Base-by-base conservation (phyloP, 2,329 filamentous ascomycete genomes). In the Colletotrichum tropicicola region DNA sequence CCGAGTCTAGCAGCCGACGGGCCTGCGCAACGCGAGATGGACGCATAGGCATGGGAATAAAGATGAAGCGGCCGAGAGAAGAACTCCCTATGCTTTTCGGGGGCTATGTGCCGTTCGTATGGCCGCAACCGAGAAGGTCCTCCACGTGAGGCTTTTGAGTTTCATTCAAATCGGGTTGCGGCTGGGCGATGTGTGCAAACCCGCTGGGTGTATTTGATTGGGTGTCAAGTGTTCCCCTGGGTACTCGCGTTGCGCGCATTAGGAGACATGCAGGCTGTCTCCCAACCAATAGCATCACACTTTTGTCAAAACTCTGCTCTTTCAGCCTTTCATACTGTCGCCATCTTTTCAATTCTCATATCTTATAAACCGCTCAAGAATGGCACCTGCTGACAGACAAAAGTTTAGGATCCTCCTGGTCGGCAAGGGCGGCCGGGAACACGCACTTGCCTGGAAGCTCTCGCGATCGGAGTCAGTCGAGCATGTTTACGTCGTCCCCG, bases 391-490 rank as follows among this genome's bases (percentile, higher is more conserved):
- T 27, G 9, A 27, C 10, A 10, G 23, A 44, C 13, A 10, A 8
- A 58, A 41, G 17, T 25, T 93, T 68, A 87, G 89, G 71, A 85
- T 98, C 71, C 89, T 98, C 68, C 89, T 98, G 68, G 89, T 98
- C 70, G 95, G 96, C 73, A 97, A 95, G 75, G 96, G 96, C 70
- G 96, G 95, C 72, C 90, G 96, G 73, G 96, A 99, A 81, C 94
- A 98, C 80, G 93, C 94, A 48, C 87, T 98, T 68, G 94, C 94
- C 43, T 98, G 94, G 94, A 98, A 97, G 81, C 84, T 98, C 68
- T 89, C 90, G 74, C 91, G 97, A 77, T 97, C 94, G 15, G 84
- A 90, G 43, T 85, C 86, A 47, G 92, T 97, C 66, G 89, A 93
- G 72, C 86, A 89, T 71, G 95, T 98, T 75, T 83, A 86, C 70